Evolutionary conservation across 768 basidiomycete genomes (phyloP).

Genomic region (Leucosporidium yakuticum): DNA sequence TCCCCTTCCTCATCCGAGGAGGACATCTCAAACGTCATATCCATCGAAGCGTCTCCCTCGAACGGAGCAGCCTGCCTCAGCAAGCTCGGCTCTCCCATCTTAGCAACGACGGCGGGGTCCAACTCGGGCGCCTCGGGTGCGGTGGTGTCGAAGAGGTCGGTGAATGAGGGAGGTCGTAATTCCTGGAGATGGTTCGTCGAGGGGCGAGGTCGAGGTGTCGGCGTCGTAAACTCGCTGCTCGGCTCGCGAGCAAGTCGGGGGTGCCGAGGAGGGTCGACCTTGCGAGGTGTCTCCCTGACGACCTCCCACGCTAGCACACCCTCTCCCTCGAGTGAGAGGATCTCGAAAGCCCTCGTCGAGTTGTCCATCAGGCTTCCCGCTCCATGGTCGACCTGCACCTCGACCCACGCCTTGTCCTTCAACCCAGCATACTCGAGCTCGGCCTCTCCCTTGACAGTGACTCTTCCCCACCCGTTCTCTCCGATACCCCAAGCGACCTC

Average conservation of each 20-base stretch:
- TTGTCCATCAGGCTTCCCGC: not conserved
- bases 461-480: not conserved
- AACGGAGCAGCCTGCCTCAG: constrained; percentile 21
- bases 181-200: not conserved
- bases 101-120: not conserved
- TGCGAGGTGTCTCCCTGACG: constrained; percentile 1
- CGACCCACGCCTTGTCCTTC: constrained; percentile 24
- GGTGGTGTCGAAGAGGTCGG: constrained; percentile 24
- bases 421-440: constrained; percentile 5
- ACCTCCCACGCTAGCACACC: not conserved
- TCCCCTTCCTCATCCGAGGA: too few species aligned
- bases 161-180: constrained; percentile 9
- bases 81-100: constrained; percentile 5
- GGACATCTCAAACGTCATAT: constrained; percentile 25
- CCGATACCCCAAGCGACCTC: constrained; percentile 2
- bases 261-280: not conserved
- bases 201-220: not conserved
- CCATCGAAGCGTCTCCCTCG: constrained; percentile 22
- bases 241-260: not conserved
- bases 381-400: not conserved
- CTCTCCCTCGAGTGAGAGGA: too few species aligned
- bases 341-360: not conserved
- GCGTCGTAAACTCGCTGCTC: not conserved
- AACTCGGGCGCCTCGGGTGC: constrained; percentile 8
- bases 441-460: constrained; percentile 1